Evolutionary conservation across 352 stramenopile genomes (phyloP).

Genomic region (Aphanomyces invadans): DNA sequence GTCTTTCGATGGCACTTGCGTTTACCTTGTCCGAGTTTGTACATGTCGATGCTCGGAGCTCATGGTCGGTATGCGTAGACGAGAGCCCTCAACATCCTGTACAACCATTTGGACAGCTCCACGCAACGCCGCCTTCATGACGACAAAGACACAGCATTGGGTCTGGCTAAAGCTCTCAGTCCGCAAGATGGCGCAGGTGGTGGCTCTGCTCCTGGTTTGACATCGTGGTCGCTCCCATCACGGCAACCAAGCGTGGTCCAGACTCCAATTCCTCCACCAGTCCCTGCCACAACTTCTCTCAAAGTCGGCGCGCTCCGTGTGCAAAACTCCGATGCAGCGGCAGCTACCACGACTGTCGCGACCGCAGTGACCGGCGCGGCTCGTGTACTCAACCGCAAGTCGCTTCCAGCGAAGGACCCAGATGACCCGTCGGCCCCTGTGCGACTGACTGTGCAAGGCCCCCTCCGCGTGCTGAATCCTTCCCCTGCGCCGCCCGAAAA

Average conservation of each 20-base stretch:
- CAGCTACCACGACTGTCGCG: too few relatives aligned
- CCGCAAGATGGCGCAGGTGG: too few relatives aligned
- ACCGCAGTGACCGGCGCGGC: background rate
- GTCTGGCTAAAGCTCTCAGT: too few relatives aligned
- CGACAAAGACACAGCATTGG: background rate
- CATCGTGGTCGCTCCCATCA: too few relatives aligned
- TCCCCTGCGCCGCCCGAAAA: background rate
- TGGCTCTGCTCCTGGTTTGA: too few relatives aligned
- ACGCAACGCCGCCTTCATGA: slow-evolving; percentile 36
- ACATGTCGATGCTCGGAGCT: too few relatives aligned
- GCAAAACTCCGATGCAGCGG: background rate
- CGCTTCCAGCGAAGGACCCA: background rate
- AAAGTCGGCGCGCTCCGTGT: background rate
- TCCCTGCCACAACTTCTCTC: background rate
- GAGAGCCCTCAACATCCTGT: slow-evolving; percentile 45
- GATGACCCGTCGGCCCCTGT: background rate
- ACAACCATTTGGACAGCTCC: slow-evolving; percentile 47
- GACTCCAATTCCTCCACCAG: background rate
- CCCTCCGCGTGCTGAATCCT: background rate
- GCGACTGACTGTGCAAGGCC: background rate
- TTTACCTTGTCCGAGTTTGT: too few relatives aligned
- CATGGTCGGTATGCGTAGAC: too few relatives aligned
- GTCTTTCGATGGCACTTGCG: background rate
- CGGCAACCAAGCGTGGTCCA: too few relatives aligned
- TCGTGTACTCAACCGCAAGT: background rate